Evolutionary conservation across 768 basidiomycete genomes (phyloP).

Genomic region (Mycena belliarum): DNA sequence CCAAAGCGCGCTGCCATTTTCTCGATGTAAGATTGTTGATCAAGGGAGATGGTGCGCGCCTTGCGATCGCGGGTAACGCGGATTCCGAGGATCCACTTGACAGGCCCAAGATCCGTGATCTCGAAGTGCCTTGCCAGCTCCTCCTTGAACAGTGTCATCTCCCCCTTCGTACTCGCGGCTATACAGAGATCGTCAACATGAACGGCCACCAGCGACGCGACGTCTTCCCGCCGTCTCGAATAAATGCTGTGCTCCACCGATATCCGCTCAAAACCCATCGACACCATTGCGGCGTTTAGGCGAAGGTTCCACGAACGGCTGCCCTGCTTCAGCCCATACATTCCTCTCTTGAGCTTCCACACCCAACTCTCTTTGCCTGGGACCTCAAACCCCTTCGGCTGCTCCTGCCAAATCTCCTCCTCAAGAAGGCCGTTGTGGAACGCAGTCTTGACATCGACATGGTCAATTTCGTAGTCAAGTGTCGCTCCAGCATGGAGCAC

Average conservation of each 20-base stretch:
- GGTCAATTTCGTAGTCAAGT: slow-evolving; percentile 1
- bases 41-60: neutral
- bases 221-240: neutral
- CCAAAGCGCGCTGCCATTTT: neutral
- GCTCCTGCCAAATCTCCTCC: neutral
- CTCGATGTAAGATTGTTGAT: slow-evolving; percentile 1
- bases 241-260: slow-evolving; percentile 26
- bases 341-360: slow-evolving; percentile 5
- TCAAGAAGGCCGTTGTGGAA: slow-evolving; percentile 1
- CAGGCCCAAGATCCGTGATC: slow-evolving; percentile 27
- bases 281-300: neutral
- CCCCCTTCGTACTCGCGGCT: neutral
- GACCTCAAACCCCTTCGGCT: slow-evolving; percentile 2
- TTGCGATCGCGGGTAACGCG: slow-evolving; percentile 16
- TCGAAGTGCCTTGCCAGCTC: slow-evolving; percentile 11
- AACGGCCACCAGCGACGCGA: slow-evolving; percentile 8
- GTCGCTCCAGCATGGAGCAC: slow-evolving; percentile 13
- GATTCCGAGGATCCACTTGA: slow-evolving; percentile 27
- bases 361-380: neutral
- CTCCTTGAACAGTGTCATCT: slow-evolving; percentile 3
- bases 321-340: slow-evolving; percentile 2
- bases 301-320: slow-evolving; percentile 24
- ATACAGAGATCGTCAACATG: slow-evolving; percentile 31
- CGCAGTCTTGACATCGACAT: neutral
- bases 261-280: slow-evolving; percentile 16